Base-by-base conservation (phyloP, 2,329 filamentous ascomycete genomes). In the Trichoderma aggressivum region DNA sequence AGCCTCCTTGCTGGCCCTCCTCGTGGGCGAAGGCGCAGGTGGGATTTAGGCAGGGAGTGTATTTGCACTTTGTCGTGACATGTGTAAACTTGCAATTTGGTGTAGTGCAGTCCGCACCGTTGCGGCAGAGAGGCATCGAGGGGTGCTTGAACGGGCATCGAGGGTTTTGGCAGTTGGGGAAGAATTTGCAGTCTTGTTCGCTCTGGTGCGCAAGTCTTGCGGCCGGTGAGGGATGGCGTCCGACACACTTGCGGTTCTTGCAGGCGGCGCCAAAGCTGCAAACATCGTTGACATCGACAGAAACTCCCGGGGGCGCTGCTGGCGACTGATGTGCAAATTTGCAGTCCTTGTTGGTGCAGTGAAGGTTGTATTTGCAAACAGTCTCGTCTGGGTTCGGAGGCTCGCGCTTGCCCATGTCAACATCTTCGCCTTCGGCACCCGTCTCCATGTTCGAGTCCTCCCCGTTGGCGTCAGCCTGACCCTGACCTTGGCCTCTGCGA, bases 301-400 rank as follows among this genome's bases (percentile, higher is more conserved):
- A 87, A 2, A 88, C 88, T 32, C 92, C 92, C 2, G 91, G 91
- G 4, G 93, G 92, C 36, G 95, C 94, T 2, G 92, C 94, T 2
- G 96, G 94, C 18, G 94, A 97, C 82, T 98, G 95, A 78, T 99
- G 96, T 21, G 94, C 96, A 80, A 94, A 99, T 75, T 91, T 92
- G 83, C 96, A 99, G 73, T 97, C 93, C 75, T 89, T 90, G 81
- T 97, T 97, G 50, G 92, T 93, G 84, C 96, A 99, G 74, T 88
- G 86, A 68, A 96, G 85, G 82, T 98, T 98, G 85, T 90, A 99
- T 77, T 92, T 93, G 88, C 96, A 99, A 73, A 95, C 85, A 16
- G 86, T 92, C 62, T 92, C 88, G 7, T 90, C 86, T n/a, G 85
- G 83, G 77, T 86, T 89, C 47, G 78, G 86, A 76, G 80, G 84